Conservation (phyloP, 257 asterid species). For the Striga asiatica region DNA sequence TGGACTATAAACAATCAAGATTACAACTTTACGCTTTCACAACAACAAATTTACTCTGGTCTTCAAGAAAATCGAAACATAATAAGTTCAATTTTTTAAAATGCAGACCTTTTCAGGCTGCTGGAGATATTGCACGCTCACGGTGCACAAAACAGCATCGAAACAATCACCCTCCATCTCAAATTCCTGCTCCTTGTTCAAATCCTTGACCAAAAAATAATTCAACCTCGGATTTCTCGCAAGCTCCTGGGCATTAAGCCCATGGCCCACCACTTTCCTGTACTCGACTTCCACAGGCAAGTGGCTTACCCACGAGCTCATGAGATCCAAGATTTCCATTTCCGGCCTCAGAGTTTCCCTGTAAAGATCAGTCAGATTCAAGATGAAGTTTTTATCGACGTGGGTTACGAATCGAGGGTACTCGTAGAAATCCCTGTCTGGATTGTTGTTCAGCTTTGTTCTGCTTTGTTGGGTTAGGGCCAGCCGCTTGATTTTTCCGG, state of each 20-base stretch:
- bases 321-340: constrained; percentile 60
- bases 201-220: constrained; percentile 68
- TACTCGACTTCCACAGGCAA: constrained; percentile 53
- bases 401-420: constrained; percentile 62
- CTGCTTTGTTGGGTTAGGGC: constrained; percentile 51
- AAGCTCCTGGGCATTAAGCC: constrained; percentile 76
- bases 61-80: too few relatives aligned
- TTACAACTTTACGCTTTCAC: too few relatives aligned
- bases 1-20: too few relatives aligned
- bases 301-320: constrained; percentile 91
- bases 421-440: constrained; percentile 62
- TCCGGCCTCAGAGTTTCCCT: constrained; percentile 44
- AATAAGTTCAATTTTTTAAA: too few relatives aligned
- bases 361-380: constrained; percentile 38
- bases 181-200: constrained; percentile 49
- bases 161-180: constrained; percentile 36
- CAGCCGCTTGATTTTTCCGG: constrained; percentile 47
- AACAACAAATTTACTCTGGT: too few relatives aligned
- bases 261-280: constrained; percentile 70
- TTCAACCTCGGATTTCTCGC: constrained; percentile 51
- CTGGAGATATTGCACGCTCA: constrained; percentile 82
- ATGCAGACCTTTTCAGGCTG: constrained; percentile 71
- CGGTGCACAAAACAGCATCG: constrained; percentile 74
- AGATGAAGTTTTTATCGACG: constrained; percentile 53
- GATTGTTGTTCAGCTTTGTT: constrained; percentile 40